Base-by-base conservation (phyloP, 2,329 filamentous ascomycete species). In the Alternaria angustiovoidea region DNA sequence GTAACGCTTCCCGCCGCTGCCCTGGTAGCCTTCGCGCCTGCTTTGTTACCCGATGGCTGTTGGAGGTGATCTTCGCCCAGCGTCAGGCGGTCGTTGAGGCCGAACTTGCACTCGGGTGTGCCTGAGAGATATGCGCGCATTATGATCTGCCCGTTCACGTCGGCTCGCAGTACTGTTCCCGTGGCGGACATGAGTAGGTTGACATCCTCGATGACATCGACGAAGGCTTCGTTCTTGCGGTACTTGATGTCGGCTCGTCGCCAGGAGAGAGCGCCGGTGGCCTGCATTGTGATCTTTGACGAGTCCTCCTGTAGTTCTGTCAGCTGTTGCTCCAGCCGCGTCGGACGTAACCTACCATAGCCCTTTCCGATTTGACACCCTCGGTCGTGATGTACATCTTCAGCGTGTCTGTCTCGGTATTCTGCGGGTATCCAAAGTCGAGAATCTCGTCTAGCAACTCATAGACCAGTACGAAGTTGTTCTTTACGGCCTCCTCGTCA, bases 351-450 rank as follows among this genome's bases (percentile, higher is more conserved):
- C 28, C 9, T 77, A 77, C 80, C 81, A 89, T 90, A 68, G 87
- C 89, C 68, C 89, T 84, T 78, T 93, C 93, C 32, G 93, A 96
- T 81, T 97, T 97, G 81, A 99, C 94, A 59, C 95, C 95, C 82
- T 99, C 95, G 36, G 95, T 99, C 43, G 96, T 99, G 75, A 99
- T 99, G 85, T 99, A 99, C 94, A 98, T 98, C 82, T 99, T 99
- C 72, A 99, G 85, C 16, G 95, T 98, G 79, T 99, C 95, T 54
- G 94, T 97, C 82, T 99, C 95, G 64, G 95, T 99, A 79, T 98
- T 98, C 79, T 99, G 95, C 34, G 95, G 95, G 78, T 99, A 99
- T 64, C 95, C 95, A 81, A 99, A 99, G 81, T 99, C 95, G 78
- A 99, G 89, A 75, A 99, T 97, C 82, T 99, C 95, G 80, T 99